Evolutionary conservation across 1,139 yeast genomes (phyloP), one percentile per base, ranked within the genome.

Genomic region (Saccharomyces hybrid): DNA sequence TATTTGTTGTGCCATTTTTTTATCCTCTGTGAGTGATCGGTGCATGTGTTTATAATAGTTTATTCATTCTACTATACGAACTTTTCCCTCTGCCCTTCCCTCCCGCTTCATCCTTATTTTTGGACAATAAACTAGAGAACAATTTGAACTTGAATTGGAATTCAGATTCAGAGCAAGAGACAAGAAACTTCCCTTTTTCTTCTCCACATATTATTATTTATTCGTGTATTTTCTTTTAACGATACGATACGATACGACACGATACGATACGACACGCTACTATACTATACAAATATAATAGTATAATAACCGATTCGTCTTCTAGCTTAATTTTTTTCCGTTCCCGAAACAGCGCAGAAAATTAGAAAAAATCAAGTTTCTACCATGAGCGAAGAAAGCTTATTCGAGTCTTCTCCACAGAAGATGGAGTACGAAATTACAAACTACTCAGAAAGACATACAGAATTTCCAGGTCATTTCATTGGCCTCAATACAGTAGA

Each of bases 401-500:
- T 73, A 54, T 69, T 70, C 50, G 75, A 73, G 52, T 66, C 68
- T 19, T 54, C 61, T 26, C 58, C 69, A 23, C 60, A 66, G 51
- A 60, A 63, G 54, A 63, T 63, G 56, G 62, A 62, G 50, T 63
- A 64, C 49, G 68, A 66, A 55, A 54, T 62, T 5, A 70, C 70
- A 41, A 75, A 73, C 47, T 52, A 52, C 49, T 41, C 52, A n/a
- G 19, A 14, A 11, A 51, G 31, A 42, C 53, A 51, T 26, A 27
- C 25, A 41, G 23, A 11, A 42, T 27, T 51, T 31, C 49, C 53
- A 11, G 14, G 25, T 27, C 51, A 51, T 31, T 51, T 51, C 48
- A 41, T 51, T 11, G 53, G 53, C 19, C 49, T 38, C 34, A 54
- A 54, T 34, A 78, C 93, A 44, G 76, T 89, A 50, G 83, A 80